These are phyloP conservation scores for Euphorbia neoarborescens DNA, from an alignment of 441 rosid genomes.

Conservation along the genomic window DNA sequence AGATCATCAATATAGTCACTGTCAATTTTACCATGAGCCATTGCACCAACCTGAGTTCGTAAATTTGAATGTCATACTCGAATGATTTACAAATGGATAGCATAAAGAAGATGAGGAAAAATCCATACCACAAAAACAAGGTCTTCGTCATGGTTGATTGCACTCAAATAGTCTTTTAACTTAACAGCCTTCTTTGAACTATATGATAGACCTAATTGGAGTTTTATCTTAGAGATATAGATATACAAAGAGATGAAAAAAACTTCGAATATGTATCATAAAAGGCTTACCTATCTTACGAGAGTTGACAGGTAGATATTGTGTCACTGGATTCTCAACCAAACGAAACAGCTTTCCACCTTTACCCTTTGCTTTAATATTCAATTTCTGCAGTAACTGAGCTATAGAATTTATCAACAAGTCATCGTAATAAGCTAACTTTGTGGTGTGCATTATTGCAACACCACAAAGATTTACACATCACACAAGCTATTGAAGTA, in stretches of 20 bases:
- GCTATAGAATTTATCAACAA: background rate
- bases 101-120: background rate
- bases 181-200: constrained; percentile 48
- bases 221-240: background rate
- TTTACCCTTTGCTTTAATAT: constrained; percentile 11
- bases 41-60: constrained; percentile 24
- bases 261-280: background rate
- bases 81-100: background rate
- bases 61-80: background rate
- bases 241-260: background rate
- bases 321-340: constrained; percentile 18
- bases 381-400: constrained; percentile 17
- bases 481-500: background rate
- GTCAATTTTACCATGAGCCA: constrained; percentile 45
- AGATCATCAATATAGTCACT: constrained; percentile 50
- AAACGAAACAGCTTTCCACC: constrained; percentile 12
- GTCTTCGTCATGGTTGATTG: constrained; percentile 33
- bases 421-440: too few relatives aligned
- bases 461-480: background rate
- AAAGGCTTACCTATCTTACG: constrained; percentile 32
- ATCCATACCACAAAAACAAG: constrained; percentile 59
- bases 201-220: constrained; percentile 43
- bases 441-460: too few relatives aligned
- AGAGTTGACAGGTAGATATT: constrained; percentile 14
- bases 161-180: constrained; percentile 38